Conservation (phyloP, 2,329 filamentous ascomycete genomes). For the Trichoderma gracile region DNA sequence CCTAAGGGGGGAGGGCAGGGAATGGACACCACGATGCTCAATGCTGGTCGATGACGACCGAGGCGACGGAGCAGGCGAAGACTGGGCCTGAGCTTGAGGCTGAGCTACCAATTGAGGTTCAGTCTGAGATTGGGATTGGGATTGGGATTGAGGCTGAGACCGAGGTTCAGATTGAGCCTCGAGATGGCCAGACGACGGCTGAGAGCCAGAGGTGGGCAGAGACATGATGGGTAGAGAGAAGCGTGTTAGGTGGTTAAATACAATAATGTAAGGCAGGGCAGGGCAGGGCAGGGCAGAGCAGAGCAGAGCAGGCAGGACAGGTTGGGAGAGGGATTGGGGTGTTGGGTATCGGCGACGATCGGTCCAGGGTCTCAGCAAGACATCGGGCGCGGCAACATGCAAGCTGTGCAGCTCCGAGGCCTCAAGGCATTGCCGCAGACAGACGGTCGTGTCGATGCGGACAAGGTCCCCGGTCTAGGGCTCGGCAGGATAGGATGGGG, state of each 20-base stretch:
- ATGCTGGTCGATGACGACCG: conserved; percentile 28
- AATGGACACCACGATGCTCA: conserved; percentile 38
- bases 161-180: neutral
- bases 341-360: conserved; percentile 25
- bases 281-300: neutral
- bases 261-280: conserved; percentile 3
- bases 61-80: conserved; percentile 31
- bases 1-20: conserved; percentile 52
- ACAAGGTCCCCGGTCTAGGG: conserved; percentile 23
- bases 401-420: conserved; percentile 24
- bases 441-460: conserved; percentile 15
- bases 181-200: neutral
- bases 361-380: conserved; percentile 25
- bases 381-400: conserved; percentile 27
- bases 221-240: conserved; percentile 23
- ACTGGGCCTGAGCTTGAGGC: conserved; percentile 29
- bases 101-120: neutral
- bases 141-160: conserved; percentile 28
- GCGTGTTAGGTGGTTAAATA: conserved; percentile 22
- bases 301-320: neutral
- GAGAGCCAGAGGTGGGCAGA: conserved; percentile 22
- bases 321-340: conserved; percentile 22
- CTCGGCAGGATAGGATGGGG: conserved; percentile 4
- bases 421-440: conserved; percentile 16
- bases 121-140: conserved; percentile 15